Conservation (phyloP, 768 basidiomycete species). For the Tylopilus rubrobrunneus region DNA sequence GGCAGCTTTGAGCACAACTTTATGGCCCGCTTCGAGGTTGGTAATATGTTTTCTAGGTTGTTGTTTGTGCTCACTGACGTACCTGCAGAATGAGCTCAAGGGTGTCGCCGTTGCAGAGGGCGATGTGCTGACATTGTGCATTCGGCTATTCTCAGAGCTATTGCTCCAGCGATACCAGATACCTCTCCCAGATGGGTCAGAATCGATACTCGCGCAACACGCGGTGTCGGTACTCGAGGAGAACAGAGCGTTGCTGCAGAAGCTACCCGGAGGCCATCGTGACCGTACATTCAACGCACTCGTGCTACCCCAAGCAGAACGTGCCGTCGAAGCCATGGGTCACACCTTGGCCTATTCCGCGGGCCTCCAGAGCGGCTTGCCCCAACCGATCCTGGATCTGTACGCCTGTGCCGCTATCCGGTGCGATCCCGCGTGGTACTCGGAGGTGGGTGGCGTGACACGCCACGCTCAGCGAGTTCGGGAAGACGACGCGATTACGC, state of each 20-base stretch:
- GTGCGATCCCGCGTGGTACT: conserved; percentile 1
- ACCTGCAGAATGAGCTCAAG: conserved; percentile 35
- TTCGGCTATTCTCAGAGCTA: conserved; percentile 56
- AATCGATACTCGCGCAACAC: conserved; percentile 54
- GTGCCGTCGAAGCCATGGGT: conserved; percentile 56
- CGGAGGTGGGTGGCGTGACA: too few relatives aligned
- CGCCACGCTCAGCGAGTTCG: too few relatives aligned
- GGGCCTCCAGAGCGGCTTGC: conserved; percentile 41
- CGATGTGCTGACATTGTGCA: conserved; percentile 48
- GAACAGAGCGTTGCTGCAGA: conserved; percentile 37
- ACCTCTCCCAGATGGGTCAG: conserved; percentile 39
- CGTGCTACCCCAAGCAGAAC: conserved; percentile 53
- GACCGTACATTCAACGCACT: conserved; percentile 42
- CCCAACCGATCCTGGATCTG: conserved; percentile 48
- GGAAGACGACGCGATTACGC: conserved; percentile 38
- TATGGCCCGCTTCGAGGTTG: conserved; percentile 52
- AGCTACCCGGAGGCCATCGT: conserved; percentile 26
- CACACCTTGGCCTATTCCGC: conserved; percentile 60
- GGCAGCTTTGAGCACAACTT: conserved; percentile 64
- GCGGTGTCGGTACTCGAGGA: conserved; percentile 44
- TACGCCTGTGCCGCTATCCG: conserved; percentile 44
- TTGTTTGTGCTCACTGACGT: conserved; percentile 10
- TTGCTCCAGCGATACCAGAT: conserved; percentile 51
- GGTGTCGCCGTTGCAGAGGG: conserved; percentile 62
- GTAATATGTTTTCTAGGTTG: conserved; percentile 2